Evolutionary conservation across 495 filamentous ascomycete species (phyloP).

Genomic region (Podospora fimiseda): DNA sequence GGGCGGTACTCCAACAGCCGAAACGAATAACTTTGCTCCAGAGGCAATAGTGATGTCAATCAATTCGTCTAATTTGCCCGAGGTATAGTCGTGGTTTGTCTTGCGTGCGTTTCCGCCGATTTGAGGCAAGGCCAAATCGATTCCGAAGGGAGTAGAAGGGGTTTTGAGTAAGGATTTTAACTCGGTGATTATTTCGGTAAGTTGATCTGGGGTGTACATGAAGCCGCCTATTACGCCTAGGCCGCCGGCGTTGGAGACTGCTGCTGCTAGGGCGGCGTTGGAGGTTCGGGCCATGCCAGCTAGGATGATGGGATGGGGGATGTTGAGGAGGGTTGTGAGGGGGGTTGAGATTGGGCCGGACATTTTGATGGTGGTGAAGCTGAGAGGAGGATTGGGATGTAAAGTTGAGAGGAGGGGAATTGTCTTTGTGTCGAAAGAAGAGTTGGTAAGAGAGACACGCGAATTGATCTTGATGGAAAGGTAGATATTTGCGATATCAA

Average conservation of each 20-base stretch:
- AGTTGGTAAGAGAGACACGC: too few relatives aligned
- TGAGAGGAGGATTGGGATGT: neutral
- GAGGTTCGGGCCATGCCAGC: conserved; percentile 85
- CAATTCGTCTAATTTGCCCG: conserved; percentile 73
- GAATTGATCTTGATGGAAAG: too few relatives aligned
- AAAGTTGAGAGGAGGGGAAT: neutral
- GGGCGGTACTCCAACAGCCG: conserved; percentile 77
- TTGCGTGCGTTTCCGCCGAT: conserved; percentile 70
- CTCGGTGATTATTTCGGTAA: conserved; percentile 73
- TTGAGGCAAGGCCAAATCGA: conserved; percentile 82
- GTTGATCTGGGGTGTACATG: conserved; percentile 73
- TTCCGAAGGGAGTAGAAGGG: conserved; percentile 69
- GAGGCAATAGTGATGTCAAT: conserved; percentile 73
- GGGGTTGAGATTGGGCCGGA: conserved; percentile 62
- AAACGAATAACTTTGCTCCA: conserved; percentile 74
- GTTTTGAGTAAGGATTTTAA: conserved; percentile 62
- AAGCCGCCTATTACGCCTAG: conserved; percentile 81
- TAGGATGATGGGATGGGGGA: conserved; percentile 76
- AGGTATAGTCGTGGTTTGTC: conserved; percentile 90
- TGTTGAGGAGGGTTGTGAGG: conserved; percentile 64
- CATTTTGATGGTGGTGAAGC: conserved; percentile 18
- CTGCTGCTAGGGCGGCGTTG: conserved; percentile 69
- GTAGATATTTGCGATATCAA: too few relatives aligned
- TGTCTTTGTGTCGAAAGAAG: too few relatives aligned
- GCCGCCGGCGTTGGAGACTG: conserved; percentile 81